Conservation (phyloP, 306 rosid species). For the Lathyrus sativus region DNA sequence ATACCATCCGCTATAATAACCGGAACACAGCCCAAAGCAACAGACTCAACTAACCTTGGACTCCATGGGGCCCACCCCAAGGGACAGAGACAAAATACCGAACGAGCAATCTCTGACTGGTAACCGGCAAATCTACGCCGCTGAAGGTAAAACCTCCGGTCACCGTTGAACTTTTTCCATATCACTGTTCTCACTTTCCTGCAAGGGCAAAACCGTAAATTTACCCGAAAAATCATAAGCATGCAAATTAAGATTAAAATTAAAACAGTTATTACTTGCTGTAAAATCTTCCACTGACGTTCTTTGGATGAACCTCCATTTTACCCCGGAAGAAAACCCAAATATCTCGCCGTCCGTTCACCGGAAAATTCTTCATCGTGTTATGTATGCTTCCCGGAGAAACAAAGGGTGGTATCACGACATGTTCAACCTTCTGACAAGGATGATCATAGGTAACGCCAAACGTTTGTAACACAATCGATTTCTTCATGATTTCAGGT, state of each 20-base stretch:
- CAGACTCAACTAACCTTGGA: conserved; percentile 86
- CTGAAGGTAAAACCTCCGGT: conserved; percentile 68
- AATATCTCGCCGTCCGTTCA: conserved; percentile 62
- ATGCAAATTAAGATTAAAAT: conserved; percentile 5
- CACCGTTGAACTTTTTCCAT: conserved; percentile 70
- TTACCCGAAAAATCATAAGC: not conserved
- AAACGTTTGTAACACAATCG: conserved; percentile 84
- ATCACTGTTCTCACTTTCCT: conserved; percentile 81
- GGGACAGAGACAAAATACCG: conserved; percentile 80
- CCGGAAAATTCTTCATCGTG: conserved; percentile 52
- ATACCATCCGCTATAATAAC: conserved; percentile 84
- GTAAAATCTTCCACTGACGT: conserved; percentile 88
- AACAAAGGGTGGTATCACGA: conserved; percentile 82
- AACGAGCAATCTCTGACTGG: conserved; percentile 84
- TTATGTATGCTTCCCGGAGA: conserved; percentile 55
- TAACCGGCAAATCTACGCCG: conserved; percentile 81
- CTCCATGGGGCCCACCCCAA: conserved; percentile 99
- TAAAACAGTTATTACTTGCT: conserved; percentile 63
- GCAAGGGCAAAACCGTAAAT: conserved; percentile 37
- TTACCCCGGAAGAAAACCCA: conserved; percentile 92
- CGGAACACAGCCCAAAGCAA: conserved; percentile 86
- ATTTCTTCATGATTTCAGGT: conserved; percentile 67
- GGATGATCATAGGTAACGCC: conserved; percentile 75
- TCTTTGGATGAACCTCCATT: conserved; percentile 95
- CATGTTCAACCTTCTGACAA: conserved; percentile 85